These are phyloP conservation scores for Boletus reticulatus DNA, from an alignment of 768 basidiomycete genomes.

Conservation along the genomic window DNA sequence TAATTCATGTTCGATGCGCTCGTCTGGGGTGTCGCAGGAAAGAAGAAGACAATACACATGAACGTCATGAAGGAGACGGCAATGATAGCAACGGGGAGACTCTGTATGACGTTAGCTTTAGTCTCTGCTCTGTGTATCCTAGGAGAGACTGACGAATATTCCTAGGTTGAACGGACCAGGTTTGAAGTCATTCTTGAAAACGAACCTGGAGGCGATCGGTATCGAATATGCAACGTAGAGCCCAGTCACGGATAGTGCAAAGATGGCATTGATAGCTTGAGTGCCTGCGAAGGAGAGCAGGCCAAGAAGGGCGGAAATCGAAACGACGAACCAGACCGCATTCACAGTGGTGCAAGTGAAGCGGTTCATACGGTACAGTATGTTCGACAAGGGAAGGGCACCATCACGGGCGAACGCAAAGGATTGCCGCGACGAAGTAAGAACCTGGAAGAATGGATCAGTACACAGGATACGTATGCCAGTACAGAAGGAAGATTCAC, in stretches of 20 bases:
- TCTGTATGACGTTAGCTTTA: constrained; percentile 35
- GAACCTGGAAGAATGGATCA: constrained; percentile 31
- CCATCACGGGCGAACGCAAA: constrained; percentile 62
- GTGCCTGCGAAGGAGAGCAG: constrained; percentile 55
- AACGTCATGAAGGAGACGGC: constrained; percentile 66
- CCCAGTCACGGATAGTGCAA: constrained; percentile 45
- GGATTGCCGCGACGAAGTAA: constrained; percentile 52
- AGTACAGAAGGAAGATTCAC: constrained; percentile 17
- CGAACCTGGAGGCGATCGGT: constrained; percentile 49
- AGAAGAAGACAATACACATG: constrained; percentile 60
- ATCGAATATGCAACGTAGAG: constrained; percentile 48
- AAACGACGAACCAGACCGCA: constrained; percentile 53
- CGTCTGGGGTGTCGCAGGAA: constrained; percentile 53
- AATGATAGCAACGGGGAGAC: constrained; percentile 51
- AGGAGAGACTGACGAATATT: constrained; percentile 34
- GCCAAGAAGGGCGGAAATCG: constrained; percentile 44
- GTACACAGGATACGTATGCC: background rate
- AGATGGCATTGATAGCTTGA: constrained; percentile 57
- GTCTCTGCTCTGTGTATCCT: background rate
- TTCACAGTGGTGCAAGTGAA: constrained; percentile 55
- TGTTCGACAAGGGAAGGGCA: constrained; percentile 55
- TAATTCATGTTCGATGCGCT: constrained; percentile 64
- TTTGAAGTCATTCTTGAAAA: constrained; percentile 44
- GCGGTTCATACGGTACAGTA: constrained; percentile 53
- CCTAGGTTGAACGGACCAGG: constrained; percentile 52